A percentile compares a stretch with the other conserved stretches of the same genome.
Conservation (phyloP, 345 rosid genomes). For the Populus euphratica region DNA sequence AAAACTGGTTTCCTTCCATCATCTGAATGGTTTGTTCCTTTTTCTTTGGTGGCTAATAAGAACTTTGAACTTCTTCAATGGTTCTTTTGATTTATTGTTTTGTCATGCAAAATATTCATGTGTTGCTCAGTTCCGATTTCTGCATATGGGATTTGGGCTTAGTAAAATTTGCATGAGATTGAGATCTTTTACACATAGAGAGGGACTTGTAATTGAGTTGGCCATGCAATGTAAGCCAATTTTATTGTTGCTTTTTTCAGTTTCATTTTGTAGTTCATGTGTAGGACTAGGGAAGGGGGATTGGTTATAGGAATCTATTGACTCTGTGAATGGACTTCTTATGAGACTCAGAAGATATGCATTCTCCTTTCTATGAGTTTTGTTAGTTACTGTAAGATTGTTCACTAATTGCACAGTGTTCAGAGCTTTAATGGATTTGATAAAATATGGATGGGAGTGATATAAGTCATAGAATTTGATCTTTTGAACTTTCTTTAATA, state of each 20-base stretch:
- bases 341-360: not conserved
- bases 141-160: not conserved
- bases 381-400: not conserved
- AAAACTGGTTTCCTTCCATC: not conserved
- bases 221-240: not conserved
- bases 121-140: not conserved
- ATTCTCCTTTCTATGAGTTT: not conserved
- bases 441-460: not conserved
- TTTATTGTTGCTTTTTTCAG: not conserved
- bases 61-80: not conserved
- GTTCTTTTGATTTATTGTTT: not conserved
- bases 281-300: not conserved
- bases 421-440: not conserved
- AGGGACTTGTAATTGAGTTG: not conserved
- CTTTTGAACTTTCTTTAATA: too few species aligned
- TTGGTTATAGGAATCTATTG: not conserved
- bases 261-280: not conserved
- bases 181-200: not conserved
- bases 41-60: not conserved
- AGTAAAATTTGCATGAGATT: not conserved
- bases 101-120: too few species aligned
- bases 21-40: not conserved
- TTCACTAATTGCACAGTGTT: not conserved
- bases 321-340: not conserved
- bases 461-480: not conserved